A percentile compares a stretch with the other conserved stretches of the same genome.
phyloP scores from a whole-genome alignment of 805 yeast genomes.

The Cyberlindnera lachancei region DNA sequence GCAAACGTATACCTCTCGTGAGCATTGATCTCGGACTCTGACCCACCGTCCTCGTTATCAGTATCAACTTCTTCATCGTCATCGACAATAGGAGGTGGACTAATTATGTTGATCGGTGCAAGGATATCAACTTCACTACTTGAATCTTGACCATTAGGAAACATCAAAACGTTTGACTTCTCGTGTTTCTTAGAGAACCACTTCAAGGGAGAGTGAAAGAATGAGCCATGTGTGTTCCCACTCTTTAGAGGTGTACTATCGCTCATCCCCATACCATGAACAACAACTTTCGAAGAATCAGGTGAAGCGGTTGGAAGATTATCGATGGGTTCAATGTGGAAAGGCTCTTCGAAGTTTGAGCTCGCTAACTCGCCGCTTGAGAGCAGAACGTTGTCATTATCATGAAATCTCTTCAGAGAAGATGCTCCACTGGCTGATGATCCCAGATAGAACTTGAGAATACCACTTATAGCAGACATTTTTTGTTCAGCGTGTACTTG shows the following conservation, averaged over 20 bases:
- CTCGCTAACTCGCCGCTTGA: neutral
- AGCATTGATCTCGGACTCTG: too few species aligned
- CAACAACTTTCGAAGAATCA: too few species aligned
- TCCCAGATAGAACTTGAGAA: neutral
- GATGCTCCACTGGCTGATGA: slow-evolving; percentile 1
- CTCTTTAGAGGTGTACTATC: neutral
- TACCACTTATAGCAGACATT: slow-evolving; percentile 2
- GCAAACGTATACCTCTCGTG: too few species aligned
- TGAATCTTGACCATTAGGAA: too few species aligned
- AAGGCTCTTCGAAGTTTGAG: too few species aligned
- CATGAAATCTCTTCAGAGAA: neutral
- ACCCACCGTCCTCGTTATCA: too few species aligned
- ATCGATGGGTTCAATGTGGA: slow-evolving; percentile 1
- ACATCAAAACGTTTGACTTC: too few species aligned
- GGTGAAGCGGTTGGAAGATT: slow-evolving; percentile 2
- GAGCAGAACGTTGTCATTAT: too few species aligned
- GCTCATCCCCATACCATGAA: neutral
- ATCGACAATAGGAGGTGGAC: too few species aligned
- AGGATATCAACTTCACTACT: too few species aligned
- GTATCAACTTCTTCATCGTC: slow-evolving; percentile 1
- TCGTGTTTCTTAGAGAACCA: slow-evolving; percentile 5
- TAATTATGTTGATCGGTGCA: too few species aligned
- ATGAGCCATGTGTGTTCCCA: neutral
- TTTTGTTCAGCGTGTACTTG: neutral
- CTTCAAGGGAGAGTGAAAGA: slow-evolving; percentile 4